phyloP scores from a whole-genome alignment of 2,329 filamentous ascomycete species.

The Microsporum ferrugineum region DNA sequence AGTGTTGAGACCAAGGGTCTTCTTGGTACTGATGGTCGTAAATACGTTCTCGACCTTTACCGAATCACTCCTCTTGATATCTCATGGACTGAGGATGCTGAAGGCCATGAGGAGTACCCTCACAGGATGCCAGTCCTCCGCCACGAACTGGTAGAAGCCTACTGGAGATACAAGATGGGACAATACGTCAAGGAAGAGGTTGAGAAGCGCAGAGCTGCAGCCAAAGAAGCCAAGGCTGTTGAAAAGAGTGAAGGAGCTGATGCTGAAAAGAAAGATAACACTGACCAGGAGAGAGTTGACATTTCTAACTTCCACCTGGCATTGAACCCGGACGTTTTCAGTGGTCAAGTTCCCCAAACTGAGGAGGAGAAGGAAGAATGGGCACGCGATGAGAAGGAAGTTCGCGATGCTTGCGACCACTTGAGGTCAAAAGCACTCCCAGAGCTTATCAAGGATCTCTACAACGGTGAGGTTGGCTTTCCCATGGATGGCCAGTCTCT shows the following conservation, averaged over 20 bases:
- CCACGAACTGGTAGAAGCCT: conserved; percentile 77
- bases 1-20: conserved; percentile 97
- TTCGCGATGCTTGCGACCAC: conserved; percentile 70
- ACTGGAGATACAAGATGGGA: conserved; percentile 73
- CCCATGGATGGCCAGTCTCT: conserved; percentile 97
- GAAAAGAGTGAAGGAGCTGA: conserved; percentile 27
- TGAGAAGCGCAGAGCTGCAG: conserved; percentile 45
- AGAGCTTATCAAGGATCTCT: conserved; percentile 73
- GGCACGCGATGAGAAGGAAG: conserved; percentile 74
- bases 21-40: conserved; percentile 90
- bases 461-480: conserved; percentile 88
- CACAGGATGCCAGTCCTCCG: conserved; percentile 93
- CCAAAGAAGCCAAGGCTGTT: conserved; percentile 26
- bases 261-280: conserved; percentile 31
- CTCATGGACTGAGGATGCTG: conserved; percentile 71
- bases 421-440: conserved; percentile 68
- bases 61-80: conserved; percentile 87
- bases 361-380: conserved; percentile 79
- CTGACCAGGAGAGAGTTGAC: conserved; percentile 60
- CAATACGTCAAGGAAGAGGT: conserved; percentile 77
- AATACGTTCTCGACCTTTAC: conserved; percentile 96
- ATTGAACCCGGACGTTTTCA: conserved; percentile 92
- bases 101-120: conserved; percentile 57
- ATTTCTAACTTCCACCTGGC: conserved; percentile 77
- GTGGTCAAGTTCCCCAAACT: conserved; percentile 78